Conservation (phyloP, 257 asterid genomes). For the Solanum infundibuliforme region DNA sequence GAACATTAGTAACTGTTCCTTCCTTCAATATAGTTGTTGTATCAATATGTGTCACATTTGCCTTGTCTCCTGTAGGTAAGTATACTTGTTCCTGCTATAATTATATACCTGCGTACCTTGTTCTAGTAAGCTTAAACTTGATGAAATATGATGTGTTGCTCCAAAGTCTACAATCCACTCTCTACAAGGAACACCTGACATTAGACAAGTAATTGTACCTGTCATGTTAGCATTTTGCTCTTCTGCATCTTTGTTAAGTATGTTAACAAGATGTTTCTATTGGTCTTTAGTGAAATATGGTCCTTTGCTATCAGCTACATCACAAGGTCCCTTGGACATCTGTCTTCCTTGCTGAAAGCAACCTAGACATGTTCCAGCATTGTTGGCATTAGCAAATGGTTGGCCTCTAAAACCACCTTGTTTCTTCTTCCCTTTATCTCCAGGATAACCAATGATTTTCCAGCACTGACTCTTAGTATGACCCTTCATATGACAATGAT, state of each 20-base stretch:
- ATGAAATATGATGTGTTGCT: background rate
- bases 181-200: background rate
- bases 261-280: background rate
- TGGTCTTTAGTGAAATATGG: background rate
- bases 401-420: background rate
- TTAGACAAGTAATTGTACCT: background rate
- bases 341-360: background rate
- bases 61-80: background rate
- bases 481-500: background rate
- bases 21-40: background rate
- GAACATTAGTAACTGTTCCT: background rate
- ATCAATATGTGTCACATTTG: background rate
- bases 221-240: background rate
- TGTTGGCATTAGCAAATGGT: background rate
- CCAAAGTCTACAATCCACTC: background rate
- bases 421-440: background rate
- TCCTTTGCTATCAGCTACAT: background rate
- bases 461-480: background rate
- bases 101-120: background rate
- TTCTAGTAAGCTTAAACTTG: background rate
- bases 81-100: background rate
- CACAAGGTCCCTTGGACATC: background rate
- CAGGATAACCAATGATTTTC: background rate
- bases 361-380: background rate
- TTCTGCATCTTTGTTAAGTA: background rate